Percentiles rank a stretch among this genome's conserved stretches.
phyloP scores from a whole-genome alignment of 1,139 yeast genomes.

The Zhuliangozyma parablackwelliae region DNA sequence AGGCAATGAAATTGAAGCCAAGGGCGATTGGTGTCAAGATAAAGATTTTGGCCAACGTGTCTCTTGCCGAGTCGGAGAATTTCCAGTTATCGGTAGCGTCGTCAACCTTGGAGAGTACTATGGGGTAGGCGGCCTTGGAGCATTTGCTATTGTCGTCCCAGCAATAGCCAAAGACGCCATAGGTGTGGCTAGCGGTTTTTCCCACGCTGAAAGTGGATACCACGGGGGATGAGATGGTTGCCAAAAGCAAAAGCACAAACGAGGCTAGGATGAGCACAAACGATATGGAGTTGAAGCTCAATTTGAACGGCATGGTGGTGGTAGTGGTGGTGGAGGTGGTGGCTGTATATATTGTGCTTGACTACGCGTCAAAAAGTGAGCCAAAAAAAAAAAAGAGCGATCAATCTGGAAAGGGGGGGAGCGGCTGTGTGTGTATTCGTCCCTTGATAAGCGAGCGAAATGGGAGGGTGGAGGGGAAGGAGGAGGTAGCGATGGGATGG shows the following conservation, averaged over 20 bases:
- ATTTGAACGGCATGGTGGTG: slow-evolving; percentile 8
- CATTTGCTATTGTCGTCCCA: slow-evolving; percentile 37
- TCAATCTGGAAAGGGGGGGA: no score
- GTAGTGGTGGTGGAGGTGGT: no score
- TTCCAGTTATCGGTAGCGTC: slow-evolving; percentile 21
- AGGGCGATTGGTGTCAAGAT: slow-evolving; percentile 81
- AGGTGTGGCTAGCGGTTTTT: slow-evolving; percentile 45
- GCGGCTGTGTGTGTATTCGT: no score
- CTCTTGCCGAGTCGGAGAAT: slow-evolving; percentile 42
- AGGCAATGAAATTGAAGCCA: slow-evolving; percentile 56
- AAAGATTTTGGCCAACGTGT: slow-evolving; percentile 63
- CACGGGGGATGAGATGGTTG: slow-evolving; percentile 49
- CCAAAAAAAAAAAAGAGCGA: no score
- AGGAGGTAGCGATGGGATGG: no score
- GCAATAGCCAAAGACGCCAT: slow-evolving; percentile 90
- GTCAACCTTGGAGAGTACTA: slow-evolving; percentile 16
- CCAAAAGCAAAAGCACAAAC: slow-evolving; percentile 47
- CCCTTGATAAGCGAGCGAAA: no score
- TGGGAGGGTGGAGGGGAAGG: no score
- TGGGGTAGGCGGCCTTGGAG: slow-evolving; percentile 38
- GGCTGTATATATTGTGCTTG: no score
- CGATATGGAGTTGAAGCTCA: slow-evolving; percentile 28
- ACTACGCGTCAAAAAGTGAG: no score
- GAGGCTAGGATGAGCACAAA: slow-evolving; percentile 31
- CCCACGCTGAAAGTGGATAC: slow-evolving; percentile 34